Evolutionary conservation across 192 early-diverging fungal genomes (phyloP), one percentile per base, ranked within the genome.

Genomic region (Coemansia sp.): DNA sequence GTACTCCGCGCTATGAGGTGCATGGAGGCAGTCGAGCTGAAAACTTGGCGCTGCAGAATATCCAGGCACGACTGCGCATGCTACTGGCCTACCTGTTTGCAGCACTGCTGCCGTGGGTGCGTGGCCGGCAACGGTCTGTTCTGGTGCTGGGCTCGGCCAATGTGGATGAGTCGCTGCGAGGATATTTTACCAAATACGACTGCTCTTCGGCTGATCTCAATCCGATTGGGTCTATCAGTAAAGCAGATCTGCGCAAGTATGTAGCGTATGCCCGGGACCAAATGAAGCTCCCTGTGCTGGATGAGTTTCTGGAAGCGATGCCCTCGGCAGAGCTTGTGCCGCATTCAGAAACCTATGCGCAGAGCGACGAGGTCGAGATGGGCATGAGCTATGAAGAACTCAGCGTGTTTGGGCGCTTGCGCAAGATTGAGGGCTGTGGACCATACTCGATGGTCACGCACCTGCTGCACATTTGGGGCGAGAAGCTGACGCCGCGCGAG

Each of bases 111-210:
- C 88, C 91, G 6, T 99, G 96, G 96, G 81, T 78, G 13, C 45
- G 57, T 21, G 33, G 54, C 14, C 82, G 82, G 16, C 56, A 68
- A 0, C 52, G 84, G 0, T 82, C 86, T 5, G 69, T 99, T 53
- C 83, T 99, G 36, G 96, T 99, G 0, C 79, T 99, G 51, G 95
- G 93, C 28, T 93, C 90, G 56, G 86, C 94, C n/a, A 99, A 99
- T 57, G 95, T 97, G 0, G 96, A 99, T 70, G 96, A 99, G 81
- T 88, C 89, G 28, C 71, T 99, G 44, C 83, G 96, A 35, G 96
- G 96, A 1, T 99, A 99, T 53, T 85, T 99, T 31, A 99, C 96
- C 40, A 99, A 99, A 61, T 99, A 99, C 68, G 96, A 99, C 65
- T 97, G 96, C 59, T 94, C 93, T 1, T 92, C 89, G 61, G 96